Conservation (phyloP, 306 rosid genomes). For the Hippophae gyantsensis region DNA sequence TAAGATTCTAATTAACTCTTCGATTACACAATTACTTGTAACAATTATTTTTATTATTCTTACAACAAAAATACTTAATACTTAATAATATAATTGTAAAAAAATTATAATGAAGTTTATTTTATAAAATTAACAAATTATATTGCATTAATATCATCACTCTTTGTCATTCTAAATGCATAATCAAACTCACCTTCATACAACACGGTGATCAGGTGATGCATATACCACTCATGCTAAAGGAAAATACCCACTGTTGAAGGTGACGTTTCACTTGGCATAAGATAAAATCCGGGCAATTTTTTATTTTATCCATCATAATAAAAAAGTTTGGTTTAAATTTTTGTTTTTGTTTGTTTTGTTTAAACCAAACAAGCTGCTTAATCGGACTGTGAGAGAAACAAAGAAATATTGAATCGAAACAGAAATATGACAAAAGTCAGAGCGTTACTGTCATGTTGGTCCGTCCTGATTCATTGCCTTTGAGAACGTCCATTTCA, state of each 20-base stretch:
- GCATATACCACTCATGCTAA: too few species aligned
- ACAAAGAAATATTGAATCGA: conserved; percentile 27
- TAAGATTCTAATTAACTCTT: too few species aligned
- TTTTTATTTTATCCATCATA: conserved; percentile 15
- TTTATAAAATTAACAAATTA: too few species aligned
- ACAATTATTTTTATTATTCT: too few species aligned
- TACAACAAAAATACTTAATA: too few species aligned
- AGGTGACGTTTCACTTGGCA: conserved; percentile 18
- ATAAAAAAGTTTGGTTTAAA: not conserved
- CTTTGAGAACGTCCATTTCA: conserved; percentile 2
- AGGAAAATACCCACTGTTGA: not conserved
- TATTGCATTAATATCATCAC: too few species aligned
- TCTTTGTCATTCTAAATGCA: too few species aligned
- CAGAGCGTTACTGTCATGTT: conserved; percentile 20
- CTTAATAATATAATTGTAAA: too few species aligned
- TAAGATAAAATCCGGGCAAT: conserved; percentile 19
- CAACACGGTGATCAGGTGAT: too few species aligned
- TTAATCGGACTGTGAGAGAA: conserved; percentile 24
- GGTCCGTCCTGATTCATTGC: conserved; percentile 21
- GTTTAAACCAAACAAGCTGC: conserved; percentile 16
- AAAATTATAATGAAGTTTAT: too few species aligned
- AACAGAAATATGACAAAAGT: conserved; percentile 11
- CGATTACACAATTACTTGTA: too few species aligned
- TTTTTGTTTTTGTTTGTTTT: conserved; percentile 6
- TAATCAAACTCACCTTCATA: too few species aligned